A percentile compares a stretch with the other conserved stretches of the same genome.
Conservation (phyloP, 768 basidiomycete species). For the Boletus edulis region DNA sequence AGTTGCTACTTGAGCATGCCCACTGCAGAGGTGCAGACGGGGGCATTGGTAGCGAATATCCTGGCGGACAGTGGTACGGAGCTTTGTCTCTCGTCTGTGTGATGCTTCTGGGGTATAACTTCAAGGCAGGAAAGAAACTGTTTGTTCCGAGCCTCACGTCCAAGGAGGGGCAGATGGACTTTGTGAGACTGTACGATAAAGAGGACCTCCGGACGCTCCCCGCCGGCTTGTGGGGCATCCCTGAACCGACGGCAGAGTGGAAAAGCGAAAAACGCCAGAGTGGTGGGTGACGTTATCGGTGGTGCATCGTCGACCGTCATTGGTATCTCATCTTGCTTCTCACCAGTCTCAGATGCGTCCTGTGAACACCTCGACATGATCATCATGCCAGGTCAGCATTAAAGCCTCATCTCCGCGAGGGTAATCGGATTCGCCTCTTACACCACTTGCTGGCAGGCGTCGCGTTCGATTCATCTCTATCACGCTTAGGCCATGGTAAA, state of each 20-base stretch:
- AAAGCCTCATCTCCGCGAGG: slow-evolving; percentile 8
- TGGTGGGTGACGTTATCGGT: slow-evolving; percentile 41
- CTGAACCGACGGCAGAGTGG: slow-evolving; percentile 54
- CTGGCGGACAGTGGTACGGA: slow-evolving; percentile 50
- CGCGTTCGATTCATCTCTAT: slow-evolving; percentile 67
- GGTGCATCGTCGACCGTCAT: not conserved
- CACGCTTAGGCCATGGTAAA: slow-evolving; percentile 78
- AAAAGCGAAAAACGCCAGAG: slow-evolving; percentile 43
- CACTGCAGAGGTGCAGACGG: slow-evolving; percentile 63
- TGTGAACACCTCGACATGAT: slow-evolving; percentile 57
- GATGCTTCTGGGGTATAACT: not conserved
- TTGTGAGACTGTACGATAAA: slow-evolving; percentile 57
- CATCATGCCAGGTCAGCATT: slow-evolving; percentile 57
- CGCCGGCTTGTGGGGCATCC: slow-evolving; percentile 71
- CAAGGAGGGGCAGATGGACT: slow-evolving; percentile 54
- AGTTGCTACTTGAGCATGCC: slow-evolving; percentile 86
- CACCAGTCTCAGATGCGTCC: slow-evolving; percentile 30
- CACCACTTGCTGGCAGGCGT: slow-evolving; percentile 46
- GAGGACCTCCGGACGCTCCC: slow-evolving; percentile 59
- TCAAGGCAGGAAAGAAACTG: slow-evolving; percentile 53
- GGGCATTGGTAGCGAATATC: slow-evolving; percentile 47
- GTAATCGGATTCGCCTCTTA: slow-evolving; percentile 5
- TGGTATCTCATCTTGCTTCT: slow-evolving; percentile 3
- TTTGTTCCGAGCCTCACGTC: slow-evolving; percentile 67
- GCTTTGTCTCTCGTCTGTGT: not conserved